Evolutionary conservation across 2,329 filamentous ascomycete species (phyloP), one percentile per base, ranked within the genome.

Genomic region (Didymella lethalis): DNA sequence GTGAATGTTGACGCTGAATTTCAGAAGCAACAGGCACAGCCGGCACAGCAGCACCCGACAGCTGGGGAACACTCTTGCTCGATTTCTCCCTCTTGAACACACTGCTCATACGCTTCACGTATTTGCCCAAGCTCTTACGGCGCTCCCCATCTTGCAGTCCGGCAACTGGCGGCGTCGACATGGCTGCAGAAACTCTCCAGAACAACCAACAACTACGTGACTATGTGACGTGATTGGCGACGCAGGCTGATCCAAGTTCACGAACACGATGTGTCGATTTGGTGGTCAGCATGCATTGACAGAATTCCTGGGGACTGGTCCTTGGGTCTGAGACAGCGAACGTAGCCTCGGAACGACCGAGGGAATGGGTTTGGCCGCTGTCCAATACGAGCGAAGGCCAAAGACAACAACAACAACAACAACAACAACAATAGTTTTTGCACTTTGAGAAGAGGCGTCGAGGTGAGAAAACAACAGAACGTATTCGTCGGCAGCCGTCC

Each of bases 71-170:
- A 46, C 36, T 63, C 57, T 67, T 74, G 62, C 25, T 65, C 34
- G 74, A 62, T 53, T 69, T 73, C 18, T 74, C 73, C 50, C 70
- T 66, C 71, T 71, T 73, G 66, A 77, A 76, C 11, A 77, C 75
- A 45, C 71, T 76, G 65, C 73, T 73, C 70, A 78, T 76, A 50
- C 75, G 66, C 74, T 77, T 77, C 44, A 78, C 72, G 50, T 77
- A 78, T 61, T 75, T 77, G 10, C 74, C 74, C 66, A 77, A 53
- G 55, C 71, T 74, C 63, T 70, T 72, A 47, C 73, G 67, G 32
- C 72, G 70, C 40, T 75, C 69, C 20, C 48, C 63, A 32, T 67
- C 66, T 40, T 72, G 69, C 32, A 65, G 61, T 18, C 50, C 65
- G 25, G 63, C 12, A 32, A 55, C 59, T 14, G 52, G 46, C 46